Evolutionary conservation across 2,329 filamentous ascomycete species (phyloP).

Genomic region (Trichothecium sympodiale): DNA sequence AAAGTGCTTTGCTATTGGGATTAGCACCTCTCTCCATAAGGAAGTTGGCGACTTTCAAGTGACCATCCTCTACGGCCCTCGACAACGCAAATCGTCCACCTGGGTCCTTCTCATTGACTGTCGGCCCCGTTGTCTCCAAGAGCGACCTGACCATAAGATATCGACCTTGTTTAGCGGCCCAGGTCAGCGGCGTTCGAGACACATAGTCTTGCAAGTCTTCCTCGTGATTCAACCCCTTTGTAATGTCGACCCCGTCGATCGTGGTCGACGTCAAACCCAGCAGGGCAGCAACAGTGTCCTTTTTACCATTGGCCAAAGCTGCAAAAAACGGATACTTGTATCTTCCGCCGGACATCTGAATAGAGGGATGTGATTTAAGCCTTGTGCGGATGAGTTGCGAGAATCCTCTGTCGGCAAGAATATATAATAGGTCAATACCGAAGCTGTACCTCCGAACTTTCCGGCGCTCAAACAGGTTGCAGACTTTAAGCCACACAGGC

Average conservation of each 20-base stretch:
- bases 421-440: neutral
- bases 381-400: neutral
- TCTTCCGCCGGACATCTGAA: neutral
- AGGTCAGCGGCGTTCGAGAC: too few species aligned
- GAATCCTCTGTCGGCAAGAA: neutral
- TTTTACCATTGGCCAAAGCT: slow-evolving; percentile 16
- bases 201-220: too few species aligned
- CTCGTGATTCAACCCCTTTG: too few species aligned
- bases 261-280: slow-evolving; percentile 4
- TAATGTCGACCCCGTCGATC: neutral
- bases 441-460: neutral
- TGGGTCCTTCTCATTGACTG: too few species aligned
- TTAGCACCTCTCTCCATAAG: too few species aligned
- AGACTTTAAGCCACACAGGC: slow-evolving; percentile 16
- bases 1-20: too few species aligned
- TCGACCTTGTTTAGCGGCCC: too few species aligned
- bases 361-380: neutral
- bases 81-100: too few species aligned
- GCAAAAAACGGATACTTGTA: slow-evolving; percentile 18
- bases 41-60: too few species aligned
- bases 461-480: slow-evolving; percentile 11
- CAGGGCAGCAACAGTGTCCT: slow-evolving; percentile 14
- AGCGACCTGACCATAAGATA: too few species aligned
- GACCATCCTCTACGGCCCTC: too few species aligned
- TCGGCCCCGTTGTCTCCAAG: too few species aligned